A percentile compares a stretch with the other conserved stretches of the same genome.
These are phyloP conservation scores for Pneumocystis murina DNA, from an alignment of 1,139 yeast genomes.

Conservation along the genomic window DNA sequence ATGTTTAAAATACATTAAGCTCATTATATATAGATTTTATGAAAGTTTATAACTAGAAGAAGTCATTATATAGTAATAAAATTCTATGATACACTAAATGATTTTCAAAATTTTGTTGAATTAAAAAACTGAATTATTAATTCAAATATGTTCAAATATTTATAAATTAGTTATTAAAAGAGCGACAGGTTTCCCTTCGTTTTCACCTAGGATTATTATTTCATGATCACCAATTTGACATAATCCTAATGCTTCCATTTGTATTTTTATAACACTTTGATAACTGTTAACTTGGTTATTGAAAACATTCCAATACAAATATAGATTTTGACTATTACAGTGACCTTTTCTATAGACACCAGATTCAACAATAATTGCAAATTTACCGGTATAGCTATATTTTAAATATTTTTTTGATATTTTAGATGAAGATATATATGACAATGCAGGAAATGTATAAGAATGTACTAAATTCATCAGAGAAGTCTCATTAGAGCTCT, in stretches of 20 bases:
- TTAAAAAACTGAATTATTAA: no score
- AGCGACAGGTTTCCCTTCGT: not conserved
- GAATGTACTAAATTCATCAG: not conserved
- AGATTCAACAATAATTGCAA: not conserved
- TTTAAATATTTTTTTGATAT: not conserved
- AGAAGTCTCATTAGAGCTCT: not conserved
- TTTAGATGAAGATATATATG: not conserved
- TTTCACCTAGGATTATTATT: not conserved
- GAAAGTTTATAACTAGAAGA: not conserved
- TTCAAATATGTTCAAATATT: not conserved
- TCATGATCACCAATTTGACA: not conserved
- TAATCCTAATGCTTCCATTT: not conserved
- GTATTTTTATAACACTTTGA: not conserved
- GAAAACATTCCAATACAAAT: not conserved
- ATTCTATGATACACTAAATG: no score
- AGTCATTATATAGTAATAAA: not conserved
- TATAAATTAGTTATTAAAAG: not conserved
- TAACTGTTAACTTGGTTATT: not conserved
- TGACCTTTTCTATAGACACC: not conserved
- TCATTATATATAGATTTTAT: no score
- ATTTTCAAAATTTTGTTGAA: no score
- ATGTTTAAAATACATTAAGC: not conserved
- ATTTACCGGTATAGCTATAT: not conserved
- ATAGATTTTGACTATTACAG: not conserved
- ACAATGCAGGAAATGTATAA: not conserved